Base-by-base conservation (phyloP, 805 yeast species). In the Candida ovalis region DNA sequence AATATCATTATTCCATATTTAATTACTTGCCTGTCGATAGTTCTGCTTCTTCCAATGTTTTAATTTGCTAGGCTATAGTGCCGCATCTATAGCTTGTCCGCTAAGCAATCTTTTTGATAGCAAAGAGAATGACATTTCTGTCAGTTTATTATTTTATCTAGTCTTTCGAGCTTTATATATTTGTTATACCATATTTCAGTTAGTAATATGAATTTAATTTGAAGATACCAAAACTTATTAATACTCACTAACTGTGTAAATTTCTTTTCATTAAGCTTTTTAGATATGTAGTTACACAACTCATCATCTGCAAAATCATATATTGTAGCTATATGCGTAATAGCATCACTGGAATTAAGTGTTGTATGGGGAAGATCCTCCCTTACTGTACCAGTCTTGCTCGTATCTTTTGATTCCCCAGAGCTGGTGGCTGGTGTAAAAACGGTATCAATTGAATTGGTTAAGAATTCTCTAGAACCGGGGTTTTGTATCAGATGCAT, bases 181-280 rank as follows among this genome's bases (percentile, higher is more conserved):
- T 2, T 24, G 17, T 18, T 18, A 25, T n/a, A n/a, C n/a, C n/a
- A n/a, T n/a, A 33, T 4, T 32, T 6, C 35, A 15, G 40, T 42
- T 42, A 42, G 44, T 36, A 43, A 17, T 30, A 30, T 27, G 8
- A 27, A 27, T 8, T 12, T 27, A 12, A 27, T 27, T 27, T 8
- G 12, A 27, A 27, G 30, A 8, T 27, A 8, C 8, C 30, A 27
- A 27, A 12, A 27, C 30, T 27, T 8, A 15, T 12, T 22, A 5
- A 12, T 22, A 24, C 36, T 37, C 19, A 55, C 50, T 46, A 57
- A 35, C 9, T 45, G 43, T 33, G 47, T 48, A 47, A 57, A 57
- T 18, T 48, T 44, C 37, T 46, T 39, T 43, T 50, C 51, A 37
- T 53, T 48, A 38, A 55, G 33, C 36, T 47, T 55, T 17, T 47